Evolutionary conservation across 2,329 filamentous ascomycete genomes (phyloP), one percentile per base, ranked within the genome.

Genomic region (Sarocladium oryzae): DNA sequence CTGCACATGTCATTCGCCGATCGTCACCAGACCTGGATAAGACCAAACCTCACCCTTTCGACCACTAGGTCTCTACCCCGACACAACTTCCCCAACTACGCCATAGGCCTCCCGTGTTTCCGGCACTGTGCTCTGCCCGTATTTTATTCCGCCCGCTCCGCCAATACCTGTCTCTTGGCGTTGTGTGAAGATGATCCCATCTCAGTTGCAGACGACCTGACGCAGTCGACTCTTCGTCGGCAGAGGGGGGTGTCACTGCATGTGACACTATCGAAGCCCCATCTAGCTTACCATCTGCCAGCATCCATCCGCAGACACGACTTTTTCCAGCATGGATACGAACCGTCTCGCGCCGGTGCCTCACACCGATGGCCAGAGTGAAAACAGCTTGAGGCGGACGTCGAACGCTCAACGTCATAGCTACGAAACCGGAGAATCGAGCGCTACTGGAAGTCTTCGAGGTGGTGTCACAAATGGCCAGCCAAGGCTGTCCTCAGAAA

Each of bases 391-490:
- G 49, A 36, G 40, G 49, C 18, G 50, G 18, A 45, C 33, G 40
- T 50, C 30, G 32, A 49, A 41, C 26, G 46, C 40, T 2, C 30
- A 32, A 15, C 49, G 30, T 30, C 20, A 21, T n/a, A 70, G 69
- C 58, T 67, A 71, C 57, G 73, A 75, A 40, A 68, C 67, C 8
- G 72, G 70, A 55, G 73, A 74, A 57, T 69, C 74, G 51, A 77
- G 71, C 55, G 61, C 60, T 13, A 56, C 63, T n/a, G 64, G 59
- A 3, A 68, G 66, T 53, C 52, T 61, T 20, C 54, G 52, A 33
- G 57, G 60, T 28, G 57, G 56, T 15, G 30, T 56, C 8, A 21
- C 52, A 18, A 48, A 32, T 20, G 43, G 26, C 5, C 43, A 48
- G 26, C 21, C 28, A 11, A 21, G 24, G 4, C 8, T 48, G 16